Evolutionary conservation across 2,329 filamentous ascomycete genomes (phyloP), one percentile per base, ranked within the genome.

Genomic region (Colletotrichum cuscutae): DNA sequence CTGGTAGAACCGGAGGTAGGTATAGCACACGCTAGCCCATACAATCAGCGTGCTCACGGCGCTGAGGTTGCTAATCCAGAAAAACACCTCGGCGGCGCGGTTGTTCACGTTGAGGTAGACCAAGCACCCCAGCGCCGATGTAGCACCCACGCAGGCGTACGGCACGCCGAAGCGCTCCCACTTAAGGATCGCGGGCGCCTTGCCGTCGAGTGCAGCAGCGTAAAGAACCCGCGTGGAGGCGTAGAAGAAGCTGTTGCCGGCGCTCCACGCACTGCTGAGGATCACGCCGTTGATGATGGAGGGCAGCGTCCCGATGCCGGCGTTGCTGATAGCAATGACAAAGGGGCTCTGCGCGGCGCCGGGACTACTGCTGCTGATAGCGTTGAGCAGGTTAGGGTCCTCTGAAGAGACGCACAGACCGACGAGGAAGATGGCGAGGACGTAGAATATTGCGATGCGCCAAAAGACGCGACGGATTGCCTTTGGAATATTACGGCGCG

Each of bases 251-350:
- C 92, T 90, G 76, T 95, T 95, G 0, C 89, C 90, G 0, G 92
- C 87, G 0, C 92, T 94, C 82, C 90, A 92, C 0, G 91, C 92
- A 0, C 91, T 93, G 0, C 91, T 93, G 75, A 95, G 86, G 76
- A 95, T 91, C 30, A 95, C 86, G 46, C 92, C 93, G 79, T 96
- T 96, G 81, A 95, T 91, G 67, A 95, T 89, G 6, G 90, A 90
- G 0, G 92, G 91, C 5, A 95, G 88, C 7, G 88, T 91, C 5
- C 85, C 86, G 70, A 95, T 91, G 0, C 91, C 90, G 2, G 93
- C 93, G 35, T 89, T 88, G 12, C 88, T 86, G 49, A 92, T 90
- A 22, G 93, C 93, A 74, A 95, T 93, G 72, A 95, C 70, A 46
- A 68, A 71, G 11, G 68, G 68, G 15, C 63, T 68, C 57, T 71